phyloP scores from a whole-genome alignment of 2,329 filamentous ascomycete species.

The Beauveria varroae region DNA sequence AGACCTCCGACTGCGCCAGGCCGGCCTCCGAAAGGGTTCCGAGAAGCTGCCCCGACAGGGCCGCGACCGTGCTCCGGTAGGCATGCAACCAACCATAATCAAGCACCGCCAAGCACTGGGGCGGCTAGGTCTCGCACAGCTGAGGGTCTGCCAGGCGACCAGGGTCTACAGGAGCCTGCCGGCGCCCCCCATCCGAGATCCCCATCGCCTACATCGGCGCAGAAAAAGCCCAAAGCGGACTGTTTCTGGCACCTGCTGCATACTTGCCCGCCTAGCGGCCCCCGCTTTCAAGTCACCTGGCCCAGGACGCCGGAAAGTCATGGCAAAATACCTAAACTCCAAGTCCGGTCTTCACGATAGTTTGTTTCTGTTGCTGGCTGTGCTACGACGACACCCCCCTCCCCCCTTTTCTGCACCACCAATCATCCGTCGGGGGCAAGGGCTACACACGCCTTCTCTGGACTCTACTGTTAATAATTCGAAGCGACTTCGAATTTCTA shows the following conservation, averaged over 20 bases:
- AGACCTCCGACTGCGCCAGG: not conserved
- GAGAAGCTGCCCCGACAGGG: not conserved
- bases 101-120: not conserved
- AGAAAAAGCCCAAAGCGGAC: constrained; percentile 2
- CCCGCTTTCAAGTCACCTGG: constrained; percentile 6
- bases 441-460: not conserved
- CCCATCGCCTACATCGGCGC: constrained; percentile 12
- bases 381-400: not conserved
- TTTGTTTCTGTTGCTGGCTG: not conserved
- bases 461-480: not conserved
- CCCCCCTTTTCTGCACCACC: not conserved
- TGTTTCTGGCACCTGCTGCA: constrained; percentile 6
- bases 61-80: not conserved
- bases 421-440: not conserved
- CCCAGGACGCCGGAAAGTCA: constrained; percentile 3
- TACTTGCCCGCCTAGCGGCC: not conserved
- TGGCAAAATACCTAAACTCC: constrained; percentile 7
- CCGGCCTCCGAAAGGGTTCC: not conserved
- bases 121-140: not conserved
- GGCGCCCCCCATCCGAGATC: constrained; percentile 9
- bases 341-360: constrained; percentile 9
- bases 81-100: not conserved
- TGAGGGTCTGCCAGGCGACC: not conserved
- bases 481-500: not conserved
- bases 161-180: not conserved